Conservation (phyloP, 2,329 filamentous ascomycete genomes). For the Calonectria leucothoes region DNA sequence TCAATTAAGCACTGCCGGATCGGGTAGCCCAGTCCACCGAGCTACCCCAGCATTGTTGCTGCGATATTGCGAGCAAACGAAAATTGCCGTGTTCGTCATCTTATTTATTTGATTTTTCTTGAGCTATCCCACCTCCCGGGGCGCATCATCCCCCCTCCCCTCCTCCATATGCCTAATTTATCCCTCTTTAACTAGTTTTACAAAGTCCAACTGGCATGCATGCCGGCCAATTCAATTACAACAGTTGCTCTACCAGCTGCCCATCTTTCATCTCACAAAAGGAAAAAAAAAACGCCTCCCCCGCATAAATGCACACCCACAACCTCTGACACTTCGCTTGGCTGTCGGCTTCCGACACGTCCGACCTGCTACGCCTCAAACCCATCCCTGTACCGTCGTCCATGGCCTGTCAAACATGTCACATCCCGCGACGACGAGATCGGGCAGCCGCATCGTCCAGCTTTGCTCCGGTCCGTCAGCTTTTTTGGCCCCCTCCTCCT, state of each 20-base stretch:
- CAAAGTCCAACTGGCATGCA: slow-evolving; percentile 28
- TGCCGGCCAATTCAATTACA: slow-evolving; percentile 33
- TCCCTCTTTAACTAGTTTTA: slow-evolving; percentile 32
- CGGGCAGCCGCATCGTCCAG: slow-evolving; percentile 23
- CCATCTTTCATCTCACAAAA: slow-evolving; percentile 15
- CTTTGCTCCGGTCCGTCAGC: slow-evolving; percentile 23
- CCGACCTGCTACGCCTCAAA: slow-evolving; percentile 19
- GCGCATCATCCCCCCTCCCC: slow-evolving; percentile 6
- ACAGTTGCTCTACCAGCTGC: slow-evolving; percentile 21
- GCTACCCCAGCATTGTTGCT: slow-evolving; percentile 4
- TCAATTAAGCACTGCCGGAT: slow-evolving; percentile 25
- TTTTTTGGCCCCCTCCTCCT: slow-evolving; percentile 18
- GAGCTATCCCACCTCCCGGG: neutral
- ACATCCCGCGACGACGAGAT: slow-evolving; percentile 21
- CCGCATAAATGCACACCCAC: slow-evolving; percentile 26
- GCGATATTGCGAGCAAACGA: neutral
- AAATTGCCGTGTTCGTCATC: neutral
- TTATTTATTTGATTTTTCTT: neutral
- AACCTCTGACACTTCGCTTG: slow-evolving; percentile 20
- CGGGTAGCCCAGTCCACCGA: slow-evolving; percentile 27
- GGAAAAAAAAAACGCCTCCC: slow-evolving; percentile 36
- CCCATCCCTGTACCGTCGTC: slow-evolving; percentile 9
- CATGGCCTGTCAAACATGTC: slow-evolving; percentile 18
- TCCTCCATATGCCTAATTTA: slow-evolving; percentile 24
- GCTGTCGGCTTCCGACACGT: neutral